A percentile compares a stretch with the other conserved stretches of the same genome.
These are phyloP conservation scores for Pichiaceae sp. DNA, from an alignment of 1,139 yeast genomes.

Conservation along the genomic window DNA sequence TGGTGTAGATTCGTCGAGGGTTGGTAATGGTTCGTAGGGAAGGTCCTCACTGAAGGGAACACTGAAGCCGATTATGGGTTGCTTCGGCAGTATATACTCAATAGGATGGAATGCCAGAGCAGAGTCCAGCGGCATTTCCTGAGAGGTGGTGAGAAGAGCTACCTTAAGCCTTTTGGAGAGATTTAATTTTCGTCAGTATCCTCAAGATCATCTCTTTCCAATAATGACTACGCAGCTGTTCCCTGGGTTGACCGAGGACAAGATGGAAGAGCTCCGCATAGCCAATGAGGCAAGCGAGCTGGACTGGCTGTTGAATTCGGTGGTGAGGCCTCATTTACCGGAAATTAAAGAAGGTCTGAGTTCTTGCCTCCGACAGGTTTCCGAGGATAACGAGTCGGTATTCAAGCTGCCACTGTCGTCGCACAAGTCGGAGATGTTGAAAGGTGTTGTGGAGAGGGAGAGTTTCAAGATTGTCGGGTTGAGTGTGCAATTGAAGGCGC, in stretches of 20 bases:
- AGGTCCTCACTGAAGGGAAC: conserved; percentile 12
- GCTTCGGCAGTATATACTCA: conserved; percentile 28
- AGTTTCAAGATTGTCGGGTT: conserved; percentile 21
- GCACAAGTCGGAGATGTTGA: conserved; percentile 24
- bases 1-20: neutral
- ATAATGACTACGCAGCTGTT: conserved; percentile 20
- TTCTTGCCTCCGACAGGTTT: conserved; percentile 17
- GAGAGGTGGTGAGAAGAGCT: too few species aligned
- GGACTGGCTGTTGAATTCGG: conserved; percentile 22
- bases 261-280: conserved; percentile 3
- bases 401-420: conserved; percentile 25
- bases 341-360: conserved; percentile 19
- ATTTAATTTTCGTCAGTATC: too few species aligned
- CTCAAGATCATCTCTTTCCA: too few species aligned
- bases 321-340: conserved; percentile 22
- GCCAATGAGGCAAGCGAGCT: conserved; percentile 16
- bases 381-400: conserved; percentile 17
- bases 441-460: conserved; percentile 22
- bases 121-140: neutral
- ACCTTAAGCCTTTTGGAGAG: too few species aligned
- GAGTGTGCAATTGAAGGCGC: conserved; percentile 18
- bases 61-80: conserved; percentile 19
- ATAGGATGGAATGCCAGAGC: conserved; percentile 21
- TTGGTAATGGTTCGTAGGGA: neutral
- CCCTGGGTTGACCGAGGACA: conserved; percentile 4